These are phyloP conservation scores for Fusarium clavum DNA, from an alignment of 2,329 filamentous ascomycete species.

Conservation along the genomic window DNA sequence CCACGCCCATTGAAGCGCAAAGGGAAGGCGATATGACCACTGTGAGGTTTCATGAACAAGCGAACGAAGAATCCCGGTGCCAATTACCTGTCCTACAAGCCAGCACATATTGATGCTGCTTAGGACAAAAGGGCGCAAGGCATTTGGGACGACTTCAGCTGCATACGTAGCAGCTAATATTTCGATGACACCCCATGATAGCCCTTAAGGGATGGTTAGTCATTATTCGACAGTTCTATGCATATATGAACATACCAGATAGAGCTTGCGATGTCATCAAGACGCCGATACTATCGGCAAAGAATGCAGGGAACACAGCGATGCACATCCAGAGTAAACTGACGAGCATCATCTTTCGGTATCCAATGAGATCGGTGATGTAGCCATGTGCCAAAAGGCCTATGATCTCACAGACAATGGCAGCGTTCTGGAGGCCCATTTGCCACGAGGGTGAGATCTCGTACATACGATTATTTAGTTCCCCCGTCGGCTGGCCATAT, in stretches of 20 bases:
- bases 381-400: slow-evolving; percentile 57
- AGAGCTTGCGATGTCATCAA: slow-evolving; percentile 52
- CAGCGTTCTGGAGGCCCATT: slow-evolving; percentile 41
- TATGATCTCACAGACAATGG: slow-evolving; percentile 44
- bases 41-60: slow-evolving; percentile 49
- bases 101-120: slow-evolving; percentile 58
- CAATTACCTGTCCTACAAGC: slow-evolving; percentile 56
- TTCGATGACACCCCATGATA: slow-evolving; percentile 53
- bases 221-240: background rate
- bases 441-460: slow-evolving; percentile 49
- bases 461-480: slow-evolving; percentile 46
- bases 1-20: slow-evolving; percentile 57
- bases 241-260: slow-evolving; percentile 30
- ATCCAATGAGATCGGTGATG: slow-evolving; percentile 53
- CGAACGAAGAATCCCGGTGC: slow-evolving; percentile 50
- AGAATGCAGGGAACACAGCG: slow-evolving; percentile 56
- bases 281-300: slow-evolving; percentile 50
- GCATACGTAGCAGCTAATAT: slow-evolving; percentile 56
- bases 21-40: slow-evolving; percentile 50
- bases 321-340: slow-evolving; percentile 50
- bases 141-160: slow-evolving; percentile 52
- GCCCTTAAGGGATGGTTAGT: slow-evolving; percentile 15
- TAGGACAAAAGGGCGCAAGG: slow-evolving; percentile 51
- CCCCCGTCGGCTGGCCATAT: slow-evolving; percentile 7
- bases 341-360: slow-evolving; percentile 54